phyloP scores from a whole-genome alignment of 345 rosid genomes.

The Tarenaya hassleriana region DNA sequence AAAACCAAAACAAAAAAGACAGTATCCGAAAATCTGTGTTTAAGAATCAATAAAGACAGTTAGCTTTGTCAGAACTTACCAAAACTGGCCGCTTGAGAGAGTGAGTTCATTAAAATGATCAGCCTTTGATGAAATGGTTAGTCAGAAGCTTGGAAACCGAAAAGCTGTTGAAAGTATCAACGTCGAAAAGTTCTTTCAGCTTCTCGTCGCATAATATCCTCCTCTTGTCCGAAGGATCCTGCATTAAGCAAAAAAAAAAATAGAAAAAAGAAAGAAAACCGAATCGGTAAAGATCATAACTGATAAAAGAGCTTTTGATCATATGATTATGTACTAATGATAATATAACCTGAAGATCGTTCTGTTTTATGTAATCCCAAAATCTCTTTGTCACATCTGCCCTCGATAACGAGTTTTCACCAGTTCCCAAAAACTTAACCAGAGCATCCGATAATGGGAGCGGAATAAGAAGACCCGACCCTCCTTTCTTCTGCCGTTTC shows the following conservation, averaged over 20 bases:
- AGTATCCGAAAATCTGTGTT: no score
- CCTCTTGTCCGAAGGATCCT: conserved; percentile 58
- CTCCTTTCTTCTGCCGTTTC: conserved; percentile 47
- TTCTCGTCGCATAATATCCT: conserved; percentile 48
- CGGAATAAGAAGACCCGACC: conserved; percentile 46
- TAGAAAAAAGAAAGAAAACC: no score
- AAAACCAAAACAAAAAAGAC: no score
- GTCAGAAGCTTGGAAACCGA: conserved; percentile 43
- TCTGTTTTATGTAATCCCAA: conserved; percentile 55
- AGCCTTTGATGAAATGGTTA: conserved; percentile 45
- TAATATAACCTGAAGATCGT: conserved; percentile 70
- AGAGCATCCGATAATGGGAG: conserved; percentile 56
- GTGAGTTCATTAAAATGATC: conserved; percentile 32
- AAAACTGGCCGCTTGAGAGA: conserved; percentile 35
- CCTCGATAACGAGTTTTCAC: conserved; percentile 48
- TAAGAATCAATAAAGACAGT: no score
- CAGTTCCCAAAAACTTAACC: conserved; percentile 53
- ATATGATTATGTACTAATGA: no score
- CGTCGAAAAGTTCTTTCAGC: conserved; percentile 58
- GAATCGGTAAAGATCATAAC: conserved; percentile 9
- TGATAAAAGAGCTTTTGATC: no score
- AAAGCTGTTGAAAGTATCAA: conserved; percentile 42
- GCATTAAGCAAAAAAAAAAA: conserved; percentile 4
- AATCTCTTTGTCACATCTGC: conserved; percentile 53
- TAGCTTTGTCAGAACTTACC: conserved; percentile 22